phyloP scores from a whole-genome alignment of 176 grass and related monocot species.

The Secale cereale region DNA sequence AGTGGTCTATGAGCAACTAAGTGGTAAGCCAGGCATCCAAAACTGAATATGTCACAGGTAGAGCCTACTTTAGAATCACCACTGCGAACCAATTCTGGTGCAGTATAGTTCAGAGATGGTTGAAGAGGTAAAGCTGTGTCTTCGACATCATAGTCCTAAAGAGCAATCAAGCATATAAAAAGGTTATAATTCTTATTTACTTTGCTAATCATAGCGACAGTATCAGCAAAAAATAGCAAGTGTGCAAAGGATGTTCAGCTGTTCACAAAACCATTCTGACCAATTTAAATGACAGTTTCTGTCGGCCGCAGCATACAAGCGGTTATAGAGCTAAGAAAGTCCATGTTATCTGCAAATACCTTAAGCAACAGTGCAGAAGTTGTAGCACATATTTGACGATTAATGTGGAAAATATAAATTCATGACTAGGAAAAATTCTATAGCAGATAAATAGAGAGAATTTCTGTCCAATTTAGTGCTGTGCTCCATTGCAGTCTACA shows the following conservation, averaged over 20 bases:
- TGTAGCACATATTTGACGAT: not conserved
- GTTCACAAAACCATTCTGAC: not conserved
- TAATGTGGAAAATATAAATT: not conserved
- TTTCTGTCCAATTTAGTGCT: not conserved
- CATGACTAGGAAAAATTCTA: not conserved
- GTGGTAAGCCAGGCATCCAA: constrained; percentile 94
- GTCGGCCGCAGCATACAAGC: not conserved
- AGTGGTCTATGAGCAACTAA: constrained; percentile 78
- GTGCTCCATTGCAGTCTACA: not conserved
- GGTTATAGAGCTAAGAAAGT: not conserved
- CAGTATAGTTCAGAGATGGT: constrained; percentile 90
- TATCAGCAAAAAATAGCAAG: constrained; percentile 4
- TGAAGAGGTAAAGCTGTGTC: constrained; percentile 91
- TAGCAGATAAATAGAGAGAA: not conserved
- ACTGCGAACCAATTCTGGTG: constrained; percentile 91
- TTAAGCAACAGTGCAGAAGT: not conserved
- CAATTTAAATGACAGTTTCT: not conserved
- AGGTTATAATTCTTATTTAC: constrained; percentile 2
- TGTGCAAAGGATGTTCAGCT: constrained; percentile 2
- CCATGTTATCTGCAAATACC: constrained; percentile 9
- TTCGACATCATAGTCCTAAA: constrained; percentile 97
- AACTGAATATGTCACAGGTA: constrained; percentile 94
- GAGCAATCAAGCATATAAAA: constrained; percentile 26
- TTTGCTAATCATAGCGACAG: not conserved
- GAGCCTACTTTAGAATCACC: constrained; percentile 55